Evolutionary conservation across 1,284 basidiomycete species (phyloP), one percentile per base, ranked within the genome.

Genomic region (Mrakiaceae sp.): DNA sequence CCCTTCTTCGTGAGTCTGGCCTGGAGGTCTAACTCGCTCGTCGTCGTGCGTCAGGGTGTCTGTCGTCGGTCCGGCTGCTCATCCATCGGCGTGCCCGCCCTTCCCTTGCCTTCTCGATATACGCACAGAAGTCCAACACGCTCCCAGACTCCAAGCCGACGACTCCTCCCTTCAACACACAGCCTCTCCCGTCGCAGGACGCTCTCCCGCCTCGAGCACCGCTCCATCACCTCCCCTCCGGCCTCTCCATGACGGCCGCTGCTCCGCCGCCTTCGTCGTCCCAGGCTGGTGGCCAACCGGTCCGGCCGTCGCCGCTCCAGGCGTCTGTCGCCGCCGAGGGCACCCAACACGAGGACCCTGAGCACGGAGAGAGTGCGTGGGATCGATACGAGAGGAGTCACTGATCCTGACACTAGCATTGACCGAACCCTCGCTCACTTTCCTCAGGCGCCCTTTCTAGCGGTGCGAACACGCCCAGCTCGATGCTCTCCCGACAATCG

Each of bases 221-320:
- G 50, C 16, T 61, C 43, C 49, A 53, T 12, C 60, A 61, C 51
- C 60, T 61, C 50, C 60, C 60, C 2, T 61, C 60, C 11, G 60
- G 60, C 27, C 60, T 61, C n/a, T 61, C 60, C 60, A 61, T 61
- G 60, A 61, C 60, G 14, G 52, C 60, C 12, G 60, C 60, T 43
- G 40, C 49, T 12, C 60, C 60, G 3, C 39, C 50, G 8, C 48
- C n/a, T 16, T 43, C 47, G 7, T 61, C 60, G 4, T 51, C 60
- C 12, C 60, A 27, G 27, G 27, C 27, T 27, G 27, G 27, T 27
- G 27, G 27, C 27, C 27, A 27, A 27, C 27, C 27, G 2, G 27
- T 27, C 27, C 27, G 27, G 27, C 27, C 27, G 27, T 27, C 27
- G 27, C 27, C 27, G 27, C 27, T 27, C 27, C 27, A 27, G 27